Evolutionary conservation across 192 early-diverging fungal genomes (phyloP), one percentile per base, ranked within the genome.

Genomic region (Coemansia erecta): DNA sequence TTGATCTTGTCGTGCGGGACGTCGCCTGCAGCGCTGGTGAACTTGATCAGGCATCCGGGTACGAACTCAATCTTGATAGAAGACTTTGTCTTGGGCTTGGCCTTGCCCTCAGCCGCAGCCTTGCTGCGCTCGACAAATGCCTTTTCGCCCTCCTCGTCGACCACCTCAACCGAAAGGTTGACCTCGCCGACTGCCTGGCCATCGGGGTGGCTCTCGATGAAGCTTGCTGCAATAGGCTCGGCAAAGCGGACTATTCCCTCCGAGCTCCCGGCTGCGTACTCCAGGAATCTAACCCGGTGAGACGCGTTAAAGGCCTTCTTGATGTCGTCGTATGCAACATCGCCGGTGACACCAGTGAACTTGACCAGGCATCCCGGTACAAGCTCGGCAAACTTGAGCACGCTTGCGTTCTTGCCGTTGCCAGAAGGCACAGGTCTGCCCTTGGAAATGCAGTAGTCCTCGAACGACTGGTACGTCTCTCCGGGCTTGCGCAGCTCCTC

Each of bases 401-500:
- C 18, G 47, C 53, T 56, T 9, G 56, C 49, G 53, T 42, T 46
- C 56, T 63, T 43, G 2, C 13, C 39, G 10, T 22, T 37, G 47
- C 19, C 50, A 9, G 64, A 17, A 0, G 64, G 54, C 22, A 47
- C 37, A 45, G 67, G 23, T 42, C 68, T 66, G 51, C 75, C 75
- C 18, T 68, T 53, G 0, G 75, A 69, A 19, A 39, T 51, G 52
- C 75, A 78, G 61, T 63, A 78, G 40, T 72, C 75, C 60, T 78
- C 75, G 18, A 53, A 69, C 4, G 65, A 63, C 53, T 47, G 69
- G 61, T 80, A 80, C 3, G 55, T 53, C 22, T 26, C 64, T 6
- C 67, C 63, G 24, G 77, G 77, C 55, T 70, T 70, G n/a, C 45
- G 71, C 68, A 80, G 60, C 61, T 80, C 77, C 21, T 54, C 55